Evolutionary conservation across 2,329 filamentous ascomycete genomes (phyloP).

Genomic region (Penicillium fuscoglaucum): DNA sequence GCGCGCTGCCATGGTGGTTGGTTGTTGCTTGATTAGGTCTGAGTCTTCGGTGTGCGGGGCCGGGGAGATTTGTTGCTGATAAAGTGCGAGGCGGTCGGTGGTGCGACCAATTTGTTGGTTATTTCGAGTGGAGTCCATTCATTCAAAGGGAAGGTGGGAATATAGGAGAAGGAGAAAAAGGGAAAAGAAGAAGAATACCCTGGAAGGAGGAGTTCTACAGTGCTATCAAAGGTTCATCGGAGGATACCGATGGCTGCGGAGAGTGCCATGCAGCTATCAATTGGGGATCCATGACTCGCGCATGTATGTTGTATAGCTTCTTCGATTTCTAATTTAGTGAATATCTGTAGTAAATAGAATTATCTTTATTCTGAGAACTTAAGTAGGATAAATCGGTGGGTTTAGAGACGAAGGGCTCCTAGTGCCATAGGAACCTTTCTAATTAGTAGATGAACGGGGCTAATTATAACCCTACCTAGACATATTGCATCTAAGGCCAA

Average conservation of each 20-base stretch:
- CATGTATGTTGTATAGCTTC: not conserved
- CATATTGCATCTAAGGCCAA: not conserved
- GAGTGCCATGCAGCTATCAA: slow-evolving; percentile 26
- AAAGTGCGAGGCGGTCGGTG: slow-evolving; percentile 36
- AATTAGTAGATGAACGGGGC: not conserved
- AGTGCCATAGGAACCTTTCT: not conserved
- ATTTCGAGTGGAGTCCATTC: slow-evolving; percentile 23
- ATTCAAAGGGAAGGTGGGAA: slow-evolving; percentile 19
- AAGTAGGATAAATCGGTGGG: not conserved
- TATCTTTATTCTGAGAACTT: not conserved
- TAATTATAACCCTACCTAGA: not conserved
- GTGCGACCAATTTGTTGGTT: slow-evolving; percentile 26
- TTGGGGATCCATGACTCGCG: slow-evolving; percentile 2
- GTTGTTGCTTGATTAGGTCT: slow-evolving; percentile 10
- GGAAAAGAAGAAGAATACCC: slow-evolving; percentile 3
- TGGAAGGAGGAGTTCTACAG: slow-evolving; percentile 5
- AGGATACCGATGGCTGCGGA: slow-evolving; percentile 37
- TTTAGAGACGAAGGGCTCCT: not conserved
- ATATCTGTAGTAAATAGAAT: not conserved
- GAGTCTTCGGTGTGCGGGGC: slow-evolving; percentile 15
- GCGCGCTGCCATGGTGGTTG: slow-evolving; percentile 36
- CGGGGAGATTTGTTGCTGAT: slow-evolving; percentile 34
- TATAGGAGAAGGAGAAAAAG: slow-evolving; percentile 4
- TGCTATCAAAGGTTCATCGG: slow-evolving; percentile 33
- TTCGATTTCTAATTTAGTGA: not conserved